Evolutionary conservation across 1,284 basidiomycete genomes (phyloP), one percentile per base, ranked within the genome.

Genomic region (Trichosporon ovoides): DNA sequence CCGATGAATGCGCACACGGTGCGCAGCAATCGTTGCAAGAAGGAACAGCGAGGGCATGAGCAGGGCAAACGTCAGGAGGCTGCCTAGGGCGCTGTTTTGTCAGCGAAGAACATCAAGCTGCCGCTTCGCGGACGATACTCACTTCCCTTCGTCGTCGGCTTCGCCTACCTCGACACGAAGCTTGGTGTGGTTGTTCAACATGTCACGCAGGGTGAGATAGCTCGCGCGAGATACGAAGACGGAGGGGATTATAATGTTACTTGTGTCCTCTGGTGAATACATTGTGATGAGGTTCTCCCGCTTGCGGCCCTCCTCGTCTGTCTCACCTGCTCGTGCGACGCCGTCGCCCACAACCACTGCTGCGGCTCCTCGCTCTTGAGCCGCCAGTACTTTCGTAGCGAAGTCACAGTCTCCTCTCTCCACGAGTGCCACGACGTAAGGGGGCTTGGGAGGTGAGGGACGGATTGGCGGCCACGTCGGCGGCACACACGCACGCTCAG

Each of bases 321-420:
- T 72, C 66, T 79, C 77, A 12, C 66, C 70, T 2, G 57, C 43
- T 13, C 66, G 60, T 28, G 62, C 64, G 14, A 58, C 60, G 36
- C 59, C 82, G 51, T 92, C 91, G 43, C 91, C 92, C 1, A 96
- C 89, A n/a, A 95, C 84, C 22, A 93, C 86, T 1, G 87, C 91
- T 63, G 81, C 83, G 0, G 91, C 91, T n/a, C 91, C 91, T 13
- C 90, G 78, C 40, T 82, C 80, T 73, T 93, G 89, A 0, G 91
- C 89, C 67, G 89, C 85, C 51, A 88, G 79, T 57, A 83, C 88
- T 79, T 96, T 96, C 67, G 85, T 86, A 12, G 89, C 87, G 71
- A 96, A 96, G 56, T 90, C 85, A 71, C 92, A 96, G 50, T 83
- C 79, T 0, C 91, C 91, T 49, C 92, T 80, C 73, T 93, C 88